Evolutionary conservation across 1,139 yeast species (phyloP).

Genomic region (Taiozyma onychis): DNA sequence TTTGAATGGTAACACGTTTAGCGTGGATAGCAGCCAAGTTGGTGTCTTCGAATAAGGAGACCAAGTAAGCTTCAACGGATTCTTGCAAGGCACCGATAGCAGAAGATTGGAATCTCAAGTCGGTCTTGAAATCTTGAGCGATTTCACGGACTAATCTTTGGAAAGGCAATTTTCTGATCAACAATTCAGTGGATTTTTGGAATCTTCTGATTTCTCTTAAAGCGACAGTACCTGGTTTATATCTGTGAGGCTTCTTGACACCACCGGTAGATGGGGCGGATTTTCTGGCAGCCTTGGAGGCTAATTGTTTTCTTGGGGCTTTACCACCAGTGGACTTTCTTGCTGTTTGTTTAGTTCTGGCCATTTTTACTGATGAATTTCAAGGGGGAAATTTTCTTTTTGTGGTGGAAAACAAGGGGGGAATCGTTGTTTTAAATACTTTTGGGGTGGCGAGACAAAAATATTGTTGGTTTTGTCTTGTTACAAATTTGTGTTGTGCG

Average conservation of each 20-base stretch:
- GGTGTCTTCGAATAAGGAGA: conserved; percentile 88
- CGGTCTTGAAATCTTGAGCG: conserved; percentile 97
- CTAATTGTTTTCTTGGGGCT: conserved; percentile 98
- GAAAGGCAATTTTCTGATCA: conserved; percentile 97
- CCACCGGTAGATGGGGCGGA: conserved; percentile 98
- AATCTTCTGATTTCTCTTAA: conserved; percentile 99
- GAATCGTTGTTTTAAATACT: background rate
- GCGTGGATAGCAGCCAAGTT: conserved; percentile 99
- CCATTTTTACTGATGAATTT: conserved; percentile 45
- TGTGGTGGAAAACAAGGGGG: background rate
- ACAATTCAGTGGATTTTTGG: conserved; percentile 94
- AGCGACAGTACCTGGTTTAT: conserved; percentile 99
- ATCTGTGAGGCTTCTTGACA: conserved; percentile 99
- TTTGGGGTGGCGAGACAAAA: background rate
- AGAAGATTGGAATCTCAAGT: conserved; percentile 95
- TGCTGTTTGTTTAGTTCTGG: conserved; percentile 98
- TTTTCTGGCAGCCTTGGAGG: conserved; percentile 98
- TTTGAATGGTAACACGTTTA: conserved; percentile 98
- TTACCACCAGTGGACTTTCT: conserved; percentile 99
- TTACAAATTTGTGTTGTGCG: background rate
- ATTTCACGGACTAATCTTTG: conserved; percentile 97
- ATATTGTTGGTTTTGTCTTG: background rate
- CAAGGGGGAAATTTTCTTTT: background rate
- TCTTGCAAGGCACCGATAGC: conserved; percentile 98
- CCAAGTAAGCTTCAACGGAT: conserved; percentile 96